Percentiles rank a stretch among this genome's conserved stretches.
Evolutionary conservation across 176 grass and related monocot species (phyloP).

Genomic region (Areca catechu): DNA sequence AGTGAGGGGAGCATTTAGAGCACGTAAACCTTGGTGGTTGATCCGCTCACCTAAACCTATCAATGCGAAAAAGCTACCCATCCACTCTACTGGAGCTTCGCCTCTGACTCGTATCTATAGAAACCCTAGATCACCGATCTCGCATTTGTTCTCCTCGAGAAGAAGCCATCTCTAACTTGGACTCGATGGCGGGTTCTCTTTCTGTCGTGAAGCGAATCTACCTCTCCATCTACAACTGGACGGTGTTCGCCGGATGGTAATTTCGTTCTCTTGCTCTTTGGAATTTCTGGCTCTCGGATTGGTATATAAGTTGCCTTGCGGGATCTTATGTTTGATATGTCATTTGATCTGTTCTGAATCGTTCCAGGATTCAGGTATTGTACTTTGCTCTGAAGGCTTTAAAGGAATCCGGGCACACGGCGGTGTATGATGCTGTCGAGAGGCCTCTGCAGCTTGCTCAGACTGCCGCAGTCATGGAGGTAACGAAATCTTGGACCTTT

Average conservation of each 20-base stretch:
- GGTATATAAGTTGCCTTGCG: no score
- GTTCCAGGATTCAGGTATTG: constrained; percentile 48
- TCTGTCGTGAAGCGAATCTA: constrained; percentile 37
- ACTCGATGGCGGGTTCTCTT: constrained; percentile 26
- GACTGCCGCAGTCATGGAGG: constrained; percentile 55
- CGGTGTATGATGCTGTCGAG: constrained; percentile 47
- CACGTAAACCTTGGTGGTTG: no score
- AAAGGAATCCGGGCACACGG: constrained; percentile 22
- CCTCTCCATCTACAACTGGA: constrained; percentile 52
- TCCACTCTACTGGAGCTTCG: no score
- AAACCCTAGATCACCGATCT: no score
- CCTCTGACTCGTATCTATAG: no score
- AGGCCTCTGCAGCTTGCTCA: constrained; percentile 55
- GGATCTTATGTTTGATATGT: neutral
- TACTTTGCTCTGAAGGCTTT: constrained; percentile 30
- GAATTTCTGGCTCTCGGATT: no score
- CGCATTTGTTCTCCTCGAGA: no score
- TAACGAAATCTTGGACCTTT: neutral
- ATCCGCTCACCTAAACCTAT: no score
- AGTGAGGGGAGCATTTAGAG: no score
- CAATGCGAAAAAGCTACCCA: no score
- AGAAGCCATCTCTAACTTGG: no score
- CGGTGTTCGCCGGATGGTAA: constrained; percentile 50
- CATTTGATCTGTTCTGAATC: constrained; percentile 4
- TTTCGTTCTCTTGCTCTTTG: neutral